Conservation (phyloP, 345 rosid genomes). For the Garcia nutans region DNA sequence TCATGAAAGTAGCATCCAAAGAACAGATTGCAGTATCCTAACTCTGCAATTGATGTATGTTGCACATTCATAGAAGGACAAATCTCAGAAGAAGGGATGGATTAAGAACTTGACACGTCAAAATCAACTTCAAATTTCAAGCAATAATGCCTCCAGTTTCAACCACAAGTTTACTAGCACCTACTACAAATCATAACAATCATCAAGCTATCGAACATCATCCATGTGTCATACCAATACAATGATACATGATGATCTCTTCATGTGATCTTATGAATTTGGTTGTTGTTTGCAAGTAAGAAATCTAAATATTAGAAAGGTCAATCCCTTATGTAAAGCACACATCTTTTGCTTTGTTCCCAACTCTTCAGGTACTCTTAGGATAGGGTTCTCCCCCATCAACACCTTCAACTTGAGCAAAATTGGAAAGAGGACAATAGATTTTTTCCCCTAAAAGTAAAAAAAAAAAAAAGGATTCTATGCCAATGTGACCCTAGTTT, state of each 20-base stretch:
- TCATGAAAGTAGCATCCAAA: not conserved
- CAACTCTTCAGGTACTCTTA: not conserved
- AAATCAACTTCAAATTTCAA: too few relatives aligned
- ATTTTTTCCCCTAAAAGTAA: not conserved
- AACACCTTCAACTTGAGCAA: not conserved
- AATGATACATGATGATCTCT: not conserved
- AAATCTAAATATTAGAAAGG: not conserved
- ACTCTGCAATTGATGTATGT: not conserved
- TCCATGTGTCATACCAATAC: too few relatives aligned
- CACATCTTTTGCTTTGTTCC: not conserved
- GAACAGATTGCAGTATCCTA: not conserved
- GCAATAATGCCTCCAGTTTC: too few relatives aligned
- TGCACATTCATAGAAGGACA: not conserved
- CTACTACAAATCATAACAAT: too few relatives aligned
- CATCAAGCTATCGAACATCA: too few relatives aligned
- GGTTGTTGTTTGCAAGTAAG: not conserved
- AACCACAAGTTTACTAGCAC: too few relatives aligned
- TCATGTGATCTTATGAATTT: not conserved
- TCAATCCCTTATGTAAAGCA: not conserved
- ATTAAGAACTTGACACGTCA: too few relatives aligned
- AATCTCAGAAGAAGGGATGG: not conserved
- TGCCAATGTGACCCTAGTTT: not conserved
- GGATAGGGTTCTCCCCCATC: not conserved
- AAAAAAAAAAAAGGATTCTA: not conserved
- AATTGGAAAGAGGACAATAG: not conserved